phyloP scores from a whole-genome alignment of 2,329 filamentous ascomycete genomes.

The Colletotrichum godetiae region DNA sequence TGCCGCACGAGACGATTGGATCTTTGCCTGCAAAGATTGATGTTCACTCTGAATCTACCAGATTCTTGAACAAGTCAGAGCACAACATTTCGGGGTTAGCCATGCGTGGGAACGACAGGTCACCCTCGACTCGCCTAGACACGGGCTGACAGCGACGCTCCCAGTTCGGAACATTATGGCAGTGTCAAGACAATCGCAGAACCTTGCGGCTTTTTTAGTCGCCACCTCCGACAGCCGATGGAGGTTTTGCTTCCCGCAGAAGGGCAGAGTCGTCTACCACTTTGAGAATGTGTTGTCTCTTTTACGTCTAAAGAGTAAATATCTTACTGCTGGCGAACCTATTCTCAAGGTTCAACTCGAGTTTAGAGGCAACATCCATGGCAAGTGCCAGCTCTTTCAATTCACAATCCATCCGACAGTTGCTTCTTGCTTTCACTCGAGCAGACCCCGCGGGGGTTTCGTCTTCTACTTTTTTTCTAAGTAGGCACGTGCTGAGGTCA shows the following conservation, averaged over 20 bases:
- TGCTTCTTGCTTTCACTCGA: too few relatives aligned
- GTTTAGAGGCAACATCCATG: too few relatives aligned
- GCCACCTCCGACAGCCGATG: constrained; percentile 12
- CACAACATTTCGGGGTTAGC: background rate
- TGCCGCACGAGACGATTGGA: background rate
- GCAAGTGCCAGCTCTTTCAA: too few relatives aligned
- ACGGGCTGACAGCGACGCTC: background rate
- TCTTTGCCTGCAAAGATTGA: background rate
- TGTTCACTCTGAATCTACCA: background rate
- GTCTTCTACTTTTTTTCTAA: background rate
- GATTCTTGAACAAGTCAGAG: background rate
- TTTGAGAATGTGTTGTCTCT: background rate
- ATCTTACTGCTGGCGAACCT: background rate
- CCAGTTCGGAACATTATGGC: constrained; percentile 13
- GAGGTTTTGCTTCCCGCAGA: background rate
- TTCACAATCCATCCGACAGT: too few relatives aligned
- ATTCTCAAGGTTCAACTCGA: too few relatives aligned
- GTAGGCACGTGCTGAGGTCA: background rate
- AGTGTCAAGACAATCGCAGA: constrained; percentile 18
- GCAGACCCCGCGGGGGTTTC: too few relatives aligned
- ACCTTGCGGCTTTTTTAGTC: constrained; percentile 24
- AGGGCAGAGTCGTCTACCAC: background rate
- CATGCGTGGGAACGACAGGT: constrained; percentile 1
- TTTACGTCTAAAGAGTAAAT: too few relatives aligned
- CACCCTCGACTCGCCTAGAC: background rate